Conservation (phyloP, 352 stramenopile genomes). For the Phytophthora sp. region DNA sequence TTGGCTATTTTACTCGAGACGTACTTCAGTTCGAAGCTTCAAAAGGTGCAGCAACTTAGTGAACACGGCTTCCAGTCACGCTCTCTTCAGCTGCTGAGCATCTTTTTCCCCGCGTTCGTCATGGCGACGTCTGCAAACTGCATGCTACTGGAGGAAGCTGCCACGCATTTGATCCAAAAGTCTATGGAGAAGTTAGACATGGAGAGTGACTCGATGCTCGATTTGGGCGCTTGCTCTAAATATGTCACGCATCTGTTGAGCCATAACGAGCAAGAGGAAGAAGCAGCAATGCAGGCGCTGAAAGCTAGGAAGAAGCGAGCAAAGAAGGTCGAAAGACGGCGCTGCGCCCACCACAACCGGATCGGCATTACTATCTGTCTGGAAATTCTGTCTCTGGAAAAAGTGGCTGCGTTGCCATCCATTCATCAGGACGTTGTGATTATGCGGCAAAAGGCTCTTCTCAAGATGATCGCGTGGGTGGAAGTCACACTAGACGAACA, state of each 20-base stretch:
- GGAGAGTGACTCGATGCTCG: constrained; percentile 49
- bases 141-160: constrained; percentile 67
- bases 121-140: constrained; percentile 60
- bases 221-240: constrained; percentile 58
- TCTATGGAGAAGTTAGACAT: constrained; percentile 58
- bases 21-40: constrained; percentile 70
- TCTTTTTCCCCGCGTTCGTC: constrained; percentile 79
- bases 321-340: constrained; percentile 32
- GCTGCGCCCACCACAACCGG: constrained; percentile 75
- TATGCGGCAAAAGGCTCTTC: constrained; percentile 54
- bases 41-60: constrained; percentile 55
- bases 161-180: constrained; percentile 68
- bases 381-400: constrained; percentile 70
- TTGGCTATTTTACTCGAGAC: constrained; percentile 73
- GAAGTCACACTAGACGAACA: constrained; percentile 57
- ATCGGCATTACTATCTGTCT: constrained; percentile 76
- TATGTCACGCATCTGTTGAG: constrained; percentile 69
- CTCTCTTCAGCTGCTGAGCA: constrained; percentile 70
- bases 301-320: constrained; percentile 20
- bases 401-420: constrained; percentile 36
- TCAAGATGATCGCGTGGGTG: constrained; percentile 58
- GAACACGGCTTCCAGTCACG: constrained; percentile 70
- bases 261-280: constrained; percentile 47
- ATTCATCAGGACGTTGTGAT: constrained; percentile 43
- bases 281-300: constrained; percentile 18